Conservation (phyloP, 2,329 filamentous ascomycete species). For the Lojkania enalia region DNA sequence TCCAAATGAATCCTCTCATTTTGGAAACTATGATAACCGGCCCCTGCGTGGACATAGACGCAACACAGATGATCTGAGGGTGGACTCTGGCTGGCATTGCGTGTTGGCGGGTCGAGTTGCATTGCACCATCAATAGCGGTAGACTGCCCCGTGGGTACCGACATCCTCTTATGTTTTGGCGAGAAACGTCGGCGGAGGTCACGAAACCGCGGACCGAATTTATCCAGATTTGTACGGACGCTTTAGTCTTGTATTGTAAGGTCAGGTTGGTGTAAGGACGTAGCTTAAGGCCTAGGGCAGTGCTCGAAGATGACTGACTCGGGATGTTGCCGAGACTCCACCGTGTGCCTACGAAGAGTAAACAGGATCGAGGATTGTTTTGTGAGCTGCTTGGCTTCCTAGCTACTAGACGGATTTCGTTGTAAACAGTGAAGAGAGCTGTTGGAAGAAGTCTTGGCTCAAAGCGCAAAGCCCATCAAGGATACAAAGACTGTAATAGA, state of each 20-base stretch:
- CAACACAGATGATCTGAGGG: constrained; percentile 62
- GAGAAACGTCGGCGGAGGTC: constrained; percentile 32
- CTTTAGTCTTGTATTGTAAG: neutral
- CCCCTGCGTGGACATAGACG: constrained; percentile 94
- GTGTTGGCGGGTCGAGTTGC: constrained; percentile 24
- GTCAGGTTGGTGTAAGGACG: too few species aligned
- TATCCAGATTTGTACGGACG: constrained; percentile 23
- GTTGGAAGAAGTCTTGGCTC: neutral
- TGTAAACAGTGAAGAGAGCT: too few species aligned
- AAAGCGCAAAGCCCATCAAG: neutral
- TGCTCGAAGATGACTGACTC: too few species aligned
- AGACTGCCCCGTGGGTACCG: constrained; percentile 21
- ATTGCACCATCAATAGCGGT: constrained; percentile 28
- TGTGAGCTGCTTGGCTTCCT: too few species aligned
- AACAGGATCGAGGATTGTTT: too few species aligned
- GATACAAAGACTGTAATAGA: neutral
- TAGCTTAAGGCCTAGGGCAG: too few species aligned
- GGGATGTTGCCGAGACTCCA: too few species aligned
- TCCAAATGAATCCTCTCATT: constrained; percentile 85
- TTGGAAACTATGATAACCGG: constrained; percentile 85
- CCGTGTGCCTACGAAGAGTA: too few species aligned
- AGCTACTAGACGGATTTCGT: too few species aligned
- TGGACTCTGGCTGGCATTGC: constrained; percentile 47
- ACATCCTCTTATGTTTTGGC: constrained; percentile 28
- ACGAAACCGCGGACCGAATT: constrained; percentile 26